These are phyloP conservation scores for Leccinum uliginosum DNA, from an alignment of 768 basidiomycete genomes.

Conservation along the genomic window DNA sequence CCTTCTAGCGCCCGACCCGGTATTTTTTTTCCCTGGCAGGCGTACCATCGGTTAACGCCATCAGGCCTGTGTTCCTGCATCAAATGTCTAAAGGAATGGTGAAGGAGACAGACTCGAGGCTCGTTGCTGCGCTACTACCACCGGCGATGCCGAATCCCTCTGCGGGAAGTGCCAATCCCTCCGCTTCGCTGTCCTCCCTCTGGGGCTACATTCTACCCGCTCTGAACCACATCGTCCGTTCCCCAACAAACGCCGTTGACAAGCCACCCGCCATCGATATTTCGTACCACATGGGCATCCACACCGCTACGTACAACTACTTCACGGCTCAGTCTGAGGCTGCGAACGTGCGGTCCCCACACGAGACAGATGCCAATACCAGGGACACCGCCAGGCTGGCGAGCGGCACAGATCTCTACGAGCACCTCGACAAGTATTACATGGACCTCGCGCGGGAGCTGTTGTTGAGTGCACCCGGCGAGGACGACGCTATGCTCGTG, in stretches of 20 bases:
- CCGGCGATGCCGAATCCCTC: constrained; percentile 46
- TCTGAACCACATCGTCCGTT: constrained; percentile 70
- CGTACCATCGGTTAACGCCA: background rate
- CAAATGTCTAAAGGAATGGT: constrained; percentile 31
- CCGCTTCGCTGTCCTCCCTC: constrained; percentile 64
- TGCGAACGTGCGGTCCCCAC: constrained; percentile 23
- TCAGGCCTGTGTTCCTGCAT: background rate
- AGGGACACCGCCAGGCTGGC: constrained; percentile 27
- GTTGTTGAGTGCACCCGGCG: constrained; percentile 56
- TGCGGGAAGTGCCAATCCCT: constrained; percentile 66
- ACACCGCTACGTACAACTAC: constrained; percentile 83
- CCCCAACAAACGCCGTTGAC: constrained; percentile 52
- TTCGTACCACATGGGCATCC: constrained; percentile 69
- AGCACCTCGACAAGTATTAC: constrained; percentile 69
- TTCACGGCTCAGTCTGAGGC: constrained; percentile 57
- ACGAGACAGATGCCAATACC: constrained; percentile 12
- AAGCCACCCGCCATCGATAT: constrained; percentile 72
- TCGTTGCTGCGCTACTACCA: constrained; percentile 22
- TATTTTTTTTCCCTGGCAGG: background rate
- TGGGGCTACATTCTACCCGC: constrained; percentile 77
- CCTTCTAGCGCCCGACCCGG: constrained; percentile 3
- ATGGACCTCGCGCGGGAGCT: constrained; percentile 57
- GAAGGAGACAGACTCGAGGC: constrained; percentile 19
- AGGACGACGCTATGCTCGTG: constrained; percentile 62
- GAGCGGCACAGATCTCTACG: constrained; percentile 68